Base-by-base conservation (phyloP, 1,139 yeast genomes). In the Petasospora rhodanensis region DNA sequence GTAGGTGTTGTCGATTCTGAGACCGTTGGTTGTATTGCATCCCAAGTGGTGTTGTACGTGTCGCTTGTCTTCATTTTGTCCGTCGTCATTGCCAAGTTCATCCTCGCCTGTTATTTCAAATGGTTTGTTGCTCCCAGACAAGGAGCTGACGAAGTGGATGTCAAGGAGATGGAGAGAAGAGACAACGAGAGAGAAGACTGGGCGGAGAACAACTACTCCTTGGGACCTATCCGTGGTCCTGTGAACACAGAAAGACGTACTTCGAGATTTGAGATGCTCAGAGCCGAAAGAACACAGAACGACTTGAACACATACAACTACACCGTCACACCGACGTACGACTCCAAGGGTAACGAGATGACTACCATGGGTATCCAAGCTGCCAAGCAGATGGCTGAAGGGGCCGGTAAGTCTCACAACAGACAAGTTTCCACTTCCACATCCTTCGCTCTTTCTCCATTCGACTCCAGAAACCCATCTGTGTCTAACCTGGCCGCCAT, bases 1-100 rank as follows among this genome's bases (percentile, higher is more conserved):
- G 94, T 89, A 15, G 98, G 98, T 16, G 78, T 76, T 29, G 76
- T 91, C 36, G 97, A 91, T 55, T 76, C 93, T 1, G 87, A 85
- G 35, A 78, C 95, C 10, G 77, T 91, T 52, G 98, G 98, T n/a
- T 91, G 98, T 61, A 79, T 91, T 58, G 95, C 96, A 0, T 85
- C 96, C 1, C 68, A 75, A 42, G 78, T 87, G 29, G 96, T 89
- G 2, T 70, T 91, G 42, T 76, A 78, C 47, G 73, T 81, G 12
- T 83, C 96, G 0, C 69, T 91, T 53, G 79, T 83, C 10, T 85
- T 91, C 57, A 89, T 91, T 52, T 68, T 91, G 40, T 73, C 94
- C 2, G 76, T 89, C 38, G 95, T 87, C 18, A 57, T 76, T 25
- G 66, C 69, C 28, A 89, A 87, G 61, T 91, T 91, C 52, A 38